Evolutionary conservation across 129 eudicot genomes (phyloP), one percentile per base, ranked within the genome.

Genomic region (Ambrosia artemisiifolia): DNA sequence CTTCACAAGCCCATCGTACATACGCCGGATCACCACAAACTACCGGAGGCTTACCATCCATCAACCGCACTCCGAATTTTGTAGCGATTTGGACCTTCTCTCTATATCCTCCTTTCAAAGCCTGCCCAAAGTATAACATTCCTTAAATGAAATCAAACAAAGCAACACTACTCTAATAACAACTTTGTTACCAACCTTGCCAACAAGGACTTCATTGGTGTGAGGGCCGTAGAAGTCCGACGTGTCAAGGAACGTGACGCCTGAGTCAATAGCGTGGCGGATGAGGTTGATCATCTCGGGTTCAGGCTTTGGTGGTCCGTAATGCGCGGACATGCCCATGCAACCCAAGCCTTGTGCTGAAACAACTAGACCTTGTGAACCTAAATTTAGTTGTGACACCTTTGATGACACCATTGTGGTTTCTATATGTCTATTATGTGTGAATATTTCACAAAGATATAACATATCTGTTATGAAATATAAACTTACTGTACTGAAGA

Each of bases 261-360:
- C 87, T 28, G 79, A 55, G 18, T 61, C 59, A 48, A 86, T 47
- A 18, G 91, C 91, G 47, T 86, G 85, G 76, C 47, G 91, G 42
- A 86, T 74, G 63, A 86, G 87, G 3, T 67, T 48, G 46, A 86
- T 83, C 91, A 86, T 86, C 30, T 83, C 83, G 7, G 61, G 61
- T 42, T 86, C 82, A 2, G 87, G 81, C 70, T 83, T 86, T 0
- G 79, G 83, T 7, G 50, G 69, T 20, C 83, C 87, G 72, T 76
- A 71, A 12, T 32, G 6, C 0, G 70, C 73, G 6, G 87, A 83
- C 91, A 86, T 80, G 28, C 86, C 76, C 92, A 86, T 78, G 36
- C 92, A 86, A 13, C 88, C 92, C 12, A 86, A 50, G 6, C 92
- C 92, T n/a, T 86, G 88, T 4, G 76, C 78, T 16, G 92, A 86